A percentile compares a stretch with the other conserved stretches of the same genome.
Evolutionary conservation across 805 yeast species (phyloP).

Genomic region (Pichia gijzeniarum): DNA sequence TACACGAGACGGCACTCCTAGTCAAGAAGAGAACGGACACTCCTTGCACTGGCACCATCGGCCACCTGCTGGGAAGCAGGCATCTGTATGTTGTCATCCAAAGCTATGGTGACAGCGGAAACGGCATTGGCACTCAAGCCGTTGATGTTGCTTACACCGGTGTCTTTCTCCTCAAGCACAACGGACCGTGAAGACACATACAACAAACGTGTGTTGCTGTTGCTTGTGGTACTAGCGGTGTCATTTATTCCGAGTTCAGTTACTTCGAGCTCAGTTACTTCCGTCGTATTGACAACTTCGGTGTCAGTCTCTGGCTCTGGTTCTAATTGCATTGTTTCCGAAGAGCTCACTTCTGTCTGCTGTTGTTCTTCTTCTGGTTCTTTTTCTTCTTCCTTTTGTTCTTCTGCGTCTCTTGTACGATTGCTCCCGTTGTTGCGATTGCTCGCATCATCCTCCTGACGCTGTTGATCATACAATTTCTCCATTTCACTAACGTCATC

Average conservation of each 20-base stretch:
- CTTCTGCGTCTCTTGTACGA: conserved; percentile 1
- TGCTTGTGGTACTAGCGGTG: too few species aligned
- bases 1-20: background rate
- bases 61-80: background rate
- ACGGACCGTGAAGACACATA: too few species aligned
- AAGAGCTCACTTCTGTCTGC: background rate
- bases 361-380: conserved; percentile 5
- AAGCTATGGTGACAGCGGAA: background rate
- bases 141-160: too few species aligned
- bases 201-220: too few species aligned
- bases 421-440: conserved; percentile 12
- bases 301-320: too few species aligned
- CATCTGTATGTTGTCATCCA: background rate
- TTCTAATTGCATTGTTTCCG: too few species aligned
- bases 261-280: too few species aligned
- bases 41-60: background rate
- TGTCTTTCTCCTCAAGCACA: too few species aligned
- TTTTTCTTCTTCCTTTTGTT: conserved; percentile 13
- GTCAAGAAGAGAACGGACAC: background rate
- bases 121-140: background rate
- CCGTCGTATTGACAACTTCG: too few species aligned
- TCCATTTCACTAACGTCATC: conserved; percentile 4
- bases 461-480: background rate
- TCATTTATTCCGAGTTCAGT: too few species aligned
- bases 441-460: conserved; percentile 7